Conservation (phyloP, 345 rosid species). For the Microthlaspi erraticum region DNA sequence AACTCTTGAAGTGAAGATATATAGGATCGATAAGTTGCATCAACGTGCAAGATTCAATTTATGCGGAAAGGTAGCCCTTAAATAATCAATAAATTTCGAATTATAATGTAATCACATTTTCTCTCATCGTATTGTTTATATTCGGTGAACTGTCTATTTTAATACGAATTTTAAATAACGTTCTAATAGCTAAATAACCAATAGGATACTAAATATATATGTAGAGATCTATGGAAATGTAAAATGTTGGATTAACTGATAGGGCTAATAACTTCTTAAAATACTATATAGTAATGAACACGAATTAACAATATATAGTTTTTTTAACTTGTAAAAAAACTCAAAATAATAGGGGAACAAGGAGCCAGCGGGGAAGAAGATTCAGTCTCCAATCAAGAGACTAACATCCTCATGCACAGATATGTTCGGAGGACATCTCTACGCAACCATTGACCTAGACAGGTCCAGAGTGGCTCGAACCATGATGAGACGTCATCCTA, state of each 20-base stretch:
- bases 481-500: constrained; percentile 41
- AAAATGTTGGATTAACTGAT: too few species aligned
- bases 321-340: not conserved
- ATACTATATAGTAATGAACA: too few species aligned
- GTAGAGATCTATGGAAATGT: not conserved
- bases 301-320: too few species aligned
- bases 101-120: not conserved
- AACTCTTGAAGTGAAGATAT: constrained; percentile 55
- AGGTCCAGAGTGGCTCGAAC: constrained; percentile 80
- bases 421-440: constrained; percentile 51
- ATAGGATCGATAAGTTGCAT: constrained; percentile 53
- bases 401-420: constrained; percentile 46
- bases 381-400: constrained; percentile 51
- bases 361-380: constrained; percentile 41
- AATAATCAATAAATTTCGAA: not conserved
- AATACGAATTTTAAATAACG: not conserved
- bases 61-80: constrained; percentile 48
- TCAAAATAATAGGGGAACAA: constrained; percentile 37
- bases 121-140: not conserved
- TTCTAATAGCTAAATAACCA: not conserved
- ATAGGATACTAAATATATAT: constrained; percentile 3
- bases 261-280: too few species aligned
- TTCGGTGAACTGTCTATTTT: not conserved
- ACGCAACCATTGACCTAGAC: constrained; percentile 76
- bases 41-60: constrained; percentile 51